Evolutionary conservation across 306 rosid species (phyloP).

Genomic region (Clitoria ternatea): DNA sequence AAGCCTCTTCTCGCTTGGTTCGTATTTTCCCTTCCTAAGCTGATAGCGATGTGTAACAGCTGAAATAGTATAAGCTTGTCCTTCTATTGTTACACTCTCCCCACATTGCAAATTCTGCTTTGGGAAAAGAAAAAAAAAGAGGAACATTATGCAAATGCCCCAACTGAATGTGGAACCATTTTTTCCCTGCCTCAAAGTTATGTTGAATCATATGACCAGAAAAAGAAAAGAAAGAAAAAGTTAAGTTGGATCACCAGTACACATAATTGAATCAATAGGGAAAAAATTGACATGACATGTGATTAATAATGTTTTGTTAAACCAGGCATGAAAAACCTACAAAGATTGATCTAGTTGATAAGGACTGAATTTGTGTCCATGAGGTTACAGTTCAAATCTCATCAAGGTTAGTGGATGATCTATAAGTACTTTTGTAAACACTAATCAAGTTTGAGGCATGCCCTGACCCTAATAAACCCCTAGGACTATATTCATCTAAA

Average conservation of each 20-base stretch:
- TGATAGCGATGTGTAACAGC: conserved; percentile 89
- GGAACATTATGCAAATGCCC: neutral
- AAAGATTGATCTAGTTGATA: too few species aligned
- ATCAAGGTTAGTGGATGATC: too few species aligned
- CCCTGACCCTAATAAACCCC: too few species aligned
- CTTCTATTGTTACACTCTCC: conserved; percentile 48
- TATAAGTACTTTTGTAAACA: too few species aligned
- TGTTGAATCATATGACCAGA: conserved; percentile 26
- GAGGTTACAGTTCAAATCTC: too few species aligned
- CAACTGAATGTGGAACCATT: conserved; percentile 29
- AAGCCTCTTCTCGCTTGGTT: conserved; percentile 87
- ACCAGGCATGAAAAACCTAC: too few species aligned
- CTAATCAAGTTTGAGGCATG: too few species aligned
- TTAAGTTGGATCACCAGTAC: conserved; percentile 37
- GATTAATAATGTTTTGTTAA: conserved; percentile 27
- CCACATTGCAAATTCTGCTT: conserved; percentile 45
- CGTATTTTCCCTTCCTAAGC: conserved; percentile 91
- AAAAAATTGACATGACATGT: conserved; percentile 32
- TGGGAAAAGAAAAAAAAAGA: neutral
- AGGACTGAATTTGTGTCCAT: too few species aligned
- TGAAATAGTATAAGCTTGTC: conserved; percentile 78
- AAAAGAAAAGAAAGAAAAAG: neutral
- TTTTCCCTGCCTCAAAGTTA: conserved; percentile 25
- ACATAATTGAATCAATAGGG: conserved; percentile 32
- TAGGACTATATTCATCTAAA: too few species aligned